phyloP scores from a whole-genome alignment of 2,329 filamentous ascomycete genomes.

The Lomentospora prolificans region DNA sequence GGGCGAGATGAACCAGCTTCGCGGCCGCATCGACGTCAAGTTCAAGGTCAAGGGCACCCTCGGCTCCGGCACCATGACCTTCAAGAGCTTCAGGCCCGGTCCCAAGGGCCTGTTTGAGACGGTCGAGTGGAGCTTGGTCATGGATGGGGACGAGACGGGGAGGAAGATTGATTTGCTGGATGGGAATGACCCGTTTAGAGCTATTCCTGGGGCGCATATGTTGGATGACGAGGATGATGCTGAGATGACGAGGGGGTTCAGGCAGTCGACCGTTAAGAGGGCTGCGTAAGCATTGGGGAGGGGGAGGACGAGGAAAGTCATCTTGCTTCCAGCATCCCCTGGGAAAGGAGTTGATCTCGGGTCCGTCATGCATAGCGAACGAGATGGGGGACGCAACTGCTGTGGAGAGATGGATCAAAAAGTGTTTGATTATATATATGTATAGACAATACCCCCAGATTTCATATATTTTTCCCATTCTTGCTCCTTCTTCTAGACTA shows the following conservation, averaged over 20 bases:
- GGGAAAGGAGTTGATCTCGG: too few relatives aligned
- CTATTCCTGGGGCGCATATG: slow-evolving; percentile 30
- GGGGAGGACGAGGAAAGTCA: too few relatives aligned
- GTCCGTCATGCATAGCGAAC: too few relatives aligned
- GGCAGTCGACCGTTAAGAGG: slow-evolving; percentile 27
- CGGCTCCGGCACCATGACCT: slow-evolving; percentile 63
- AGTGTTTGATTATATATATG: slow-evolving; percentile 17
- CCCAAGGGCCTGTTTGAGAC: slow-evolving; percentile 67
- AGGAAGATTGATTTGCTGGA: slow-evolving; percentile 64
- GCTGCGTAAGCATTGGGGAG: neutral
- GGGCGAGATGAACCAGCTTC: slow-evolving; percentile 86
- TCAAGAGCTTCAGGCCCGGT: slow-evolving; percentile 61
- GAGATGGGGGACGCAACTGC: too few relatives aligned
- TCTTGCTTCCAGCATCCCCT: too few relatives aligned
- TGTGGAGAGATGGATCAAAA: slow-evolving; percentile 14
- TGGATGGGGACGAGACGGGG: slow-evolving; percentile 33
- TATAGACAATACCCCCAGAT: slow-evolving; percentile 8
- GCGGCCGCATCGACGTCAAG: slow-evolving; percentile 77
- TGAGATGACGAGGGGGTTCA: slow-evolving; percentile 36
- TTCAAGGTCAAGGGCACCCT: slow-evolving; percentile 80
- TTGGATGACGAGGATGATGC: slow-evolving; percentile 29
- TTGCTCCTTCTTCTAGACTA: slow-evolving; percentile 10
- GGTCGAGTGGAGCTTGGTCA: slow-evolving; percentile 77
- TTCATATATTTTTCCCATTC: slow-evolving; percentile 3
- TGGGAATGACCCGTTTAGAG: slow-evolving; percentile 58